Evolutionary conservation across 2,329 filamentous ascomycete genomes (phyloP), one percentile per base, ranked within the genome.

Genomic region (Fusarium caatingaense): DNA sequence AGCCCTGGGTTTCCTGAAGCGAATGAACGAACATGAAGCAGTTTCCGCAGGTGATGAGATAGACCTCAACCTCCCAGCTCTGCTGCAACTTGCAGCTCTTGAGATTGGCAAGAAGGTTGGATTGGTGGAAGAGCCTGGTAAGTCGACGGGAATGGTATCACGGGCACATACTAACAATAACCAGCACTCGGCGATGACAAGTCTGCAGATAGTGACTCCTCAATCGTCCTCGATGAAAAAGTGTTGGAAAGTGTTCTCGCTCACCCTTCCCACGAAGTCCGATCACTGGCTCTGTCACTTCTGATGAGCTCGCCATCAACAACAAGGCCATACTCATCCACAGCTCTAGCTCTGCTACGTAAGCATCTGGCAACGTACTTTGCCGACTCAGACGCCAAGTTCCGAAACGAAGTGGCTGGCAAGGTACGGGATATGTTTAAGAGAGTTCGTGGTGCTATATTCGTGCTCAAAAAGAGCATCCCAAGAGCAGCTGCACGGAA

Each of bases 351-450:
- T 5, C 84, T 91, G 15, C 82, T 98, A 4, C 85, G 85, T 56
- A 83, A 82, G 34, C 89, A 93, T 62, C 80, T 98, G 6, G 85
- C 87, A 2, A 87, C 90, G 18, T 89, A 95, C 68, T 91, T 97
- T 76, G 89, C 93, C 5, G 94, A 98, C 68, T 89, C 92, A 1
- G 94, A 98, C 76, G 90, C 95, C 8, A 93, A 95, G 73, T 92
- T 94, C 70, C 89, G 96, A 60, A 91, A 94, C 61, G 93, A 97
- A 72, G 85, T 97, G 3, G 85, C 95, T 27, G 89, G 89, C 25
- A 87, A 92, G 66, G 89, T 91, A 4, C 91, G 93, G 66, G 90
- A 91, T 72, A 88, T 98, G 77, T 88, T 94, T 62, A 90, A 92
- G 73, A 89, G 94, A 45, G 82, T 97, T 7, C 87, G 91, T 69